These are phyloP conservation scores for Eucalyptus pumila DNA, from an alignment of 345 rosid genomes.

Conservation along the genomic window DNA sequence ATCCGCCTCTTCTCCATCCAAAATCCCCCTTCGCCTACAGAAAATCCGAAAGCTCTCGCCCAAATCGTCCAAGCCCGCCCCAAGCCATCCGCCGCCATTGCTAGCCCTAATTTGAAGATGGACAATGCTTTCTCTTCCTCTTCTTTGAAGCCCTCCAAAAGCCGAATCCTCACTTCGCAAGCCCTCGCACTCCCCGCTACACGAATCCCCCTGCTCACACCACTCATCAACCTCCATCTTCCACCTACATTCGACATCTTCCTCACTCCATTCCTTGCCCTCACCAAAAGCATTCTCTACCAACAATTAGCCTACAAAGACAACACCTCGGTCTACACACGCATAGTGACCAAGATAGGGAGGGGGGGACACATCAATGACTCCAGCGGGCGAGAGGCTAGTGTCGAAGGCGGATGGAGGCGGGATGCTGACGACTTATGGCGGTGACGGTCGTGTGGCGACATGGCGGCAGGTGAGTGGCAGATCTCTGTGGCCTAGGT, in stretches of 20 bases:
- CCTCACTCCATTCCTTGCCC: conserved; percentile 66
- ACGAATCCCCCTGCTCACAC: conserved; percentile 51
- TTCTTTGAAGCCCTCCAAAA: background rate
- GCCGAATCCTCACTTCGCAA: background rate
- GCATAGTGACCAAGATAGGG: background rate
- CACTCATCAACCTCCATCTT: conserved; percentile 54
- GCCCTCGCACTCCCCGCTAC: background rate
- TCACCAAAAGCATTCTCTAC: conserved; percentile 67
- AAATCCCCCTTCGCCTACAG: too few relatives aligned
- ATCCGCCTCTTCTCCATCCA: too few relatives aligned
- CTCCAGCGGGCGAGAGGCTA: background rate
- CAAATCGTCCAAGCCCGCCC: too few relatives aligned
- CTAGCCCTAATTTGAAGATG: background rate
- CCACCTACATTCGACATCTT: conserved; percentile 73
- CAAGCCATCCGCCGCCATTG: too few relatives aligned
- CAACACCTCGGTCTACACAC: background rate
- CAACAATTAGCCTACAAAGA: conserved; percentile 75
- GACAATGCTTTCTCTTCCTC: background rate
- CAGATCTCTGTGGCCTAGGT: background rate
- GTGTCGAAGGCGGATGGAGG: background rate
- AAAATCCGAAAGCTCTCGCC: too few relatives aligned
- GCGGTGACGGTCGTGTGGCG: background rate
- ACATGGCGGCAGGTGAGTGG: background rate
- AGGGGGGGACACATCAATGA: background rate
- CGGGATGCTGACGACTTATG: background rate